Base-by-base conservation (phyloP, 495 filamentous ascomycete genomes). In the Penicillium cataractarum region DNA sequence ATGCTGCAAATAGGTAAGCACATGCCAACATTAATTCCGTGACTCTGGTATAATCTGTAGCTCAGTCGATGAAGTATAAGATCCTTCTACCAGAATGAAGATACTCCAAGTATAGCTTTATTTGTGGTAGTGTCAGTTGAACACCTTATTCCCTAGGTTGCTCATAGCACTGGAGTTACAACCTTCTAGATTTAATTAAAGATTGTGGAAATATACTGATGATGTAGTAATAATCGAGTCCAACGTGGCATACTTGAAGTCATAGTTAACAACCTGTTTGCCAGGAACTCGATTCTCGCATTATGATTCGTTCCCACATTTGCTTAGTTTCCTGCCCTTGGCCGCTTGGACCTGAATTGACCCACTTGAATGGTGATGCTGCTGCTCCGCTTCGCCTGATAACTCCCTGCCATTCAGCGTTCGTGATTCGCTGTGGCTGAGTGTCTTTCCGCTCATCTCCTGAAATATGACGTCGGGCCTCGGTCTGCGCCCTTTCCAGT, bases 381-480 rank as follows among this genome's bases (percentile, higher is more conserved):
- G n/a, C n/a, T 49, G 24, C 46, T 49, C 46, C 46, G 46, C 46
- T 44, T 44, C 6, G 24, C 46, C 22, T 49, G 46, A 49, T 8
- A 27, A 17, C 46, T 29, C 46, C 46, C 42, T 24, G 21, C 42
- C 42, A 50, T 50, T 50, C 46, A 29, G 24, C 46, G 46, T 26
- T 27, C 22, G n/a, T 27, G 13, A 33, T 33, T 19, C 27, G 29
- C 29, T 17, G 51, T 54, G 51, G 51, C 51, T 54, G 15, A 13
- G 51, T 7, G 4, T 35, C 31, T 4, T 29, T 54, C 51, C 51
- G 51, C 17, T 12, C 31, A 24, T 54, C 51, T 32, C 27, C 50
- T 54, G 51, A 35, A n/a, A 46, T 21, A 52, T 54, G 51, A 54
- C 51, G 51, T 54, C 26, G 51, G 51, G 51, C 51, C 51, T 54